phyloP scores from a whole-genome alignment of 1,284 basidiomycete genomes.

The Porphyrellus sp. region DNA sequence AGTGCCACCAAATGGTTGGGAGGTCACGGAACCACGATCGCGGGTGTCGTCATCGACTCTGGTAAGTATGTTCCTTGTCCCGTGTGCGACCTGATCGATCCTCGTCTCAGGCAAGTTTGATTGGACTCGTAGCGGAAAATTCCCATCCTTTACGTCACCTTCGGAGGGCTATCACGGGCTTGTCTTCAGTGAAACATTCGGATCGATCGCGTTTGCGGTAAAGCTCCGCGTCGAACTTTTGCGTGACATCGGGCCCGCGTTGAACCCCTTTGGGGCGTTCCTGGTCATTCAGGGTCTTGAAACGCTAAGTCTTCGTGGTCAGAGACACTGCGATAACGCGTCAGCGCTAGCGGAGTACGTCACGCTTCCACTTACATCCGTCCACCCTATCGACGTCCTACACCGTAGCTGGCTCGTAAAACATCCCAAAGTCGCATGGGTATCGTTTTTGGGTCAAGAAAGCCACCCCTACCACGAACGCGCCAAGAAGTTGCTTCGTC shows the following conservation, averaged over 20 bases:
- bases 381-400: not conserved
- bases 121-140: constrained; percentile 75
- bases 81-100: not conserved
- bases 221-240: constrained; percentile 74
- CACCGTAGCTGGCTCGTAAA: constrained; percentile 56
- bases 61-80: constrained; percentile 37
- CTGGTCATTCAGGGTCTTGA: constrained; percentile 84
- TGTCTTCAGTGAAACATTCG: constrained; percentile 73
- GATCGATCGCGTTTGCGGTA: constrained; percentile 66
- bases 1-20: constrained; percentile 92
- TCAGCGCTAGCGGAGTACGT: constrained; percentile 65
- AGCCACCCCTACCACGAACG: constrained; percentile 61
- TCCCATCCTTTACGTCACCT: constrained; percentile 81
- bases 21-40: constrained; percentile 87
- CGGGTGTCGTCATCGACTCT: constrained; percentile 77
- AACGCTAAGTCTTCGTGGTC: constrained; percentile 76
- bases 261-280: constrained; percentile 85
- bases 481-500: constrained; percentile 60
- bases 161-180: constrained; percentile 84
- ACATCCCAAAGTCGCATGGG: constrained; percentile 75
- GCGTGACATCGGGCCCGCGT: constrained; percentile 71
- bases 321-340: constrained; percentile 76
- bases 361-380: not conserved
- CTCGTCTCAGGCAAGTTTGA: constrained; percentile 68
- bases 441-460: constrained; percentile 76